Evolutionary conservation across 1,284 basidiomycete genomes (phyloP), one percentile per base, ranked within the genome.

Genomic region (Rhodotorula sp.): DNA sequence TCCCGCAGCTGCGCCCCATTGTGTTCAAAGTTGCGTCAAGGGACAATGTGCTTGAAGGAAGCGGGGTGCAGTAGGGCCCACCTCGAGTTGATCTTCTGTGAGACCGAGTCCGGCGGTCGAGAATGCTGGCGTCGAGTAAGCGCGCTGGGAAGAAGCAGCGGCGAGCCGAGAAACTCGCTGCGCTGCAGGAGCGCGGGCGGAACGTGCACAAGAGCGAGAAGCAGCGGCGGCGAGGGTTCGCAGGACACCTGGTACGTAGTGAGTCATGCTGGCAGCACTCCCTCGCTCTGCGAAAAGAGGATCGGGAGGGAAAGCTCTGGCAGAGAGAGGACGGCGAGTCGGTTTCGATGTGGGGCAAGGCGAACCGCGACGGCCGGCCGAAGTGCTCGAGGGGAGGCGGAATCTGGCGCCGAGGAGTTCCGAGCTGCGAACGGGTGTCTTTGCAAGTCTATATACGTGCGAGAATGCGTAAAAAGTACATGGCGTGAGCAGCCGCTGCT

Each of bases 11-110:
- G 54, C 3, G 46, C 4, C 3, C 15, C 43, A 18, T 1, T 1
- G 39, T 43, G 23, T 7, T 58, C 21, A 8, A 3, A 0, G 5
- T 5, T 12, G 8, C 8, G 18, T 20, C 16, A 18, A 26, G 39
- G 20, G 15, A 31, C 7, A 6, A 5, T 5, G 10, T 20, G 39
- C 6, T n/a, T 21, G 12, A 14, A 23, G 21, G n/a, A 14, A 14
- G n/a, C 7, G 52, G 23, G 12, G 54, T 26, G 29, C 23, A 26
- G 34, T 34, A 34, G 34, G 59, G 52, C 85, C 66, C 76, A 92
- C 92, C 85, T 94, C 92, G 57, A 85, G 85, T 80, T 95, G 92
- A 59, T 92, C 91, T 46, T 90, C 88, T 3, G 87, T 90, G 56
- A 96, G 84, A n/a, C 92, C 92, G 2, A 59, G 58, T 47, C 58